Evolutionary conservation across 2,329 filamentous ascomycete species (phyloP), one percentile per base, ranked within the genome.

Genomic region (Trichoderma sp.): DNA sequence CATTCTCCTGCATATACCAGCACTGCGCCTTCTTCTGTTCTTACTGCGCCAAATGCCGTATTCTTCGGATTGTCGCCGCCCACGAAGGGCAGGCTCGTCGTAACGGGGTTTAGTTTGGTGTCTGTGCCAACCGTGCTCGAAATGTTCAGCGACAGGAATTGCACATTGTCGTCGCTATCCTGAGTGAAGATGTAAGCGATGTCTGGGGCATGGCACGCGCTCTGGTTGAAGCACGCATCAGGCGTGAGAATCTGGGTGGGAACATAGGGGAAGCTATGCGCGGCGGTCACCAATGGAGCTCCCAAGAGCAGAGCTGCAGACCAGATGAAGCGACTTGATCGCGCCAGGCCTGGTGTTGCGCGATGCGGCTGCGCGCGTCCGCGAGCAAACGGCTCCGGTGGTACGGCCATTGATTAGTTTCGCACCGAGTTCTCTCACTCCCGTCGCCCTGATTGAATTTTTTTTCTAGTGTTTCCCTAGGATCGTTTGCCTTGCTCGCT

Each of bases 1-100:
- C 96, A 98, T 77, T 93, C 88, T 3, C 96, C 95, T 0, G 92
- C 88, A 74, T 95, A 93, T 2, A 97, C 91, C 3, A 91, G 89
- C 33, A 98, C 88, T 12, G 92, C 90, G 18, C 94, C 94, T 80
- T 90, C 88, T 60, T 89, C 85, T 64, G 93, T 90, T 38, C 95
- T 87, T 0, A 92, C 87, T 0, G 95, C 91, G 7, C 91, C 88
- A 80, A 95, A 97, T 0, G 93, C 87, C 12, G 87, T 88, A 5
- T 85, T 86, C 50, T 84, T 84, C 35, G 85, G 82, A 38, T 84
- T 81, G 56, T 85, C 84, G 41, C 85, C 79, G 14, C 71, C 63
- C 14, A 93, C 83, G 79, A 97, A 97, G 0, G 91, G 94, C 31
- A 94, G 86, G 29, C 84, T 84, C 6, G 86, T 83, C 2, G 90